Evolutionary conservation across 495 filamentous ascomycete genomes (phyloP).

Genomic region (Penicillium arizonense): DNA sequence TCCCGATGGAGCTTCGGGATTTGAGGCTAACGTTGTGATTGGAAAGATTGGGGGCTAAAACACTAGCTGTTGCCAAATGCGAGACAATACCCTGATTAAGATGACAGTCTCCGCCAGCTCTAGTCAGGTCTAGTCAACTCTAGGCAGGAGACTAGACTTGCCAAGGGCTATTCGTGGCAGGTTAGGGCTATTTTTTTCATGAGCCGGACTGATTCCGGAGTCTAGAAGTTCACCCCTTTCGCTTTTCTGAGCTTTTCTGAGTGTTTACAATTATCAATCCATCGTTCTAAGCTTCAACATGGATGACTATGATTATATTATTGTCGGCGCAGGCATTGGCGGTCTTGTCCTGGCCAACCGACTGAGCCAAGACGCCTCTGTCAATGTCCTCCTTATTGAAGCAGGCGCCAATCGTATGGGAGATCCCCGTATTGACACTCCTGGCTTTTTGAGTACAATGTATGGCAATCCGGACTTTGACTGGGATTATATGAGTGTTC

Average conservation of each 20-base stretch:
- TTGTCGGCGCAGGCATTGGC: conserved; percentile 43
- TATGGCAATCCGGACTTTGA: conserved; percentile 51
- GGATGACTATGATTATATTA: conserved; percentile 32
- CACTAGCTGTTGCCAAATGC: not conserved
- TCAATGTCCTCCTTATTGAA: conserved; percentile 51
- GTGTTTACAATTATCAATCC: not conserved
- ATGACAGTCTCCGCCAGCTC: not conserved
- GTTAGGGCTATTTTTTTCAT: too few relatives aligned
- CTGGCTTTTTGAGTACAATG: conserved; percentile 37
- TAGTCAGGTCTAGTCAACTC: not conserved
- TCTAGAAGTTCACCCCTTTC: too few relatives aligned
- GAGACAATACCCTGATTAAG: not conserved
- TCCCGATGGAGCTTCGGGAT: not conserved
- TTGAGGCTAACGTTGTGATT: not conserved
- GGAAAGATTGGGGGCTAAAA: not conserved
- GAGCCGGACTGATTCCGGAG: too few relatives aligned
- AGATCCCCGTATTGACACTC: conserved; percentile 43
- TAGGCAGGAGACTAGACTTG: not conserved
- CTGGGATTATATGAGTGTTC: conserved; percentile 53
- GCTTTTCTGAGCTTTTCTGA: too few relatives aligned
- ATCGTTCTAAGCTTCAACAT: not conserved
- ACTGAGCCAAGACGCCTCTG: conserved; percentile 39
- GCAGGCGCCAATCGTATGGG: conserved; percentile 44
- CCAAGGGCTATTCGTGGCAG: not conserved
- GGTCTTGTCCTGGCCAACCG: conserved; percentile 48